These are phyloP conservation scores for Nicotiana noctiflora DNA, from an alignment of 257 asterid genomes.

Conservation along the genomic window DNA sequence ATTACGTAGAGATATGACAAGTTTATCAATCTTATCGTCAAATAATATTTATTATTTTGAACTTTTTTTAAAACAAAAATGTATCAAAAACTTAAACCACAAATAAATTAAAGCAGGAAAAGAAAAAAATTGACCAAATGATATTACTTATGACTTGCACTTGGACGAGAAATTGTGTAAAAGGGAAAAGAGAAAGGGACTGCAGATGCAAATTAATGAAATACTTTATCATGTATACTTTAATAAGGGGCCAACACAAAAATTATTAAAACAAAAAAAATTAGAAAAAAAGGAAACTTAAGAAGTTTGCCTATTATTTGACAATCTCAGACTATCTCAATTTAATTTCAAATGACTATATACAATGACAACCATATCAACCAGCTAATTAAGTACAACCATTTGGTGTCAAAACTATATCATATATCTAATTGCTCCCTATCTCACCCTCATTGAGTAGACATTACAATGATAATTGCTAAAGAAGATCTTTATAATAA, in stretches of 20 bases:
- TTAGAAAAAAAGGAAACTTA: too few relatives aligned
- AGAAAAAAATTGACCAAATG: too few relatives aligned
- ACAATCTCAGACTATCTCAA: not conserved
- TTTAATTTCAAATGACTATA: not conserved
- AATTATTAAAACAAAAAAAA: not conserved
- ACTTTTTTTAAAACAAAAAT: too few relatives aligned
- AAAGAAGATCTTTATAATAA: not conserved
- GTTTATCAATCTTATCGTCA: not conserved
- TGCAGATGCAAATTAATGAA: not conserved
- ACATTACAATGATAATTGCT: not conserved
- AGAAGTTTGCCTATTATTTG: not conserved
- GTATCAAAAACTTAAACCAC: too few relatives aligned
- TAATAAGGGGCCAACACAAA: not conserved
- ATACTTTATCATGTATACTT: not conserved
- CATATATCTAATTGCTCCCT: not conserved
- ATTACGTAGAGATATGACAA: not conserved
- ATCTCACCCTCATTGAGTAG: not conserved
- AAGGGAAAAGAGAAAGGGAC: not conserved
- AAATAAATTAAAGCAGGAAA: not conserved
- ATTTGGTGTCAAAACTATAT: not conserved
- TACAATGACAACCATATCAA: not conserved
- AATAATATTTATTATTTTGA: too few relatives aligned
- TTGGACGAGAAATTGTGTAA: too few relatives aligned
- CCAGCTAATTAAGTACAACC: not conserved
- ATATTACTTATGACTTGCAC: too few relatives aligned